Evolutionary conservation across 257 asterid genomes (phyloP), one percentile per base, ranked within the genome.

Genomic region (Phtheirospermum japonicum): DNA sequence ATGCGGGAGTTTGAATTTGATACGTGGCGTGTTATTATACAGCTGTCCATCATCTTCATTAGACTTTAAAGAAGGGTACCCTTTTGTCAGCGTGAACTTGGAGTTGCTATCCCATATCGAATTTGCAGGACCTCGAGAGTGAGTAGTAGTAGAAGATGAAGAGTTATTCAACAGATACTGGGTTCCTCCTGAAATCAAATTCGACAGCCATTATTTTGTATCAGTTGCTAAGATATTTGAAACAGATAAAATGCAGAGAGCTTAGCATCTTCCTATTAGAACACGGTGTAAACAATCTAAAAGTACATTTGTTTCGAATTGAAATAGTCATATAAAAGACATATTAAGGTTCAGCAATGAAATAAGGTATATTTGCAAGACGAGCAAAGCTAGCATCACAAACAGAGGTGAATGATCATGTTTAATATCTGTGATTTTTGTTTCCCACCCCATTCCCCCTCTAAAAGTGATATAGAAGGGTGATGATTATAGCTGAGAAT

Each of bases 21-120:
- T 5, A 80, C 76, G 18, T 4, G 69, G 63, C 56, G 73, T 23
- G 28, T 23, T 23, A 23, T 1, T 56, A 56, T 61, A 75, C 70
- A 83, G 63, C 72, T 64, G 81, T 62, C 81, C 73, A 37, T 66
- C 79, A 52, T 69, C 58, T 73, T 79, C 83, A 17, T 68, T 73
- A 14, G 81, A 42, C 18, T 42, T 42, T 17, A 42, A 42, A 1
- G 28, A 23, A 42, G 49, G 16, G 67, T 58, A 75, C 61, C 66
- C 84, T 75, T 72, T 73, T 11, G 94, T 78, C 8, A 87, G 70
- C 4, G 93, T 80, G 83, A 84, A 86, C 81, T 77, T 87, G 39
- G 94, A 71, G 75, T 56, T 68, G 70, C 61, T 76, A 56, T 81
- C 91, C 90, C 89, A 81, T 57, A 69, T 57, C 39, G 82, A 60